Percentiles rank a stretch among this genome's conserved stretches.
Evolutionary conservation across 164 flowering plant species (phyloP).

Genomic region (Stephania cephalantha): DNA sequence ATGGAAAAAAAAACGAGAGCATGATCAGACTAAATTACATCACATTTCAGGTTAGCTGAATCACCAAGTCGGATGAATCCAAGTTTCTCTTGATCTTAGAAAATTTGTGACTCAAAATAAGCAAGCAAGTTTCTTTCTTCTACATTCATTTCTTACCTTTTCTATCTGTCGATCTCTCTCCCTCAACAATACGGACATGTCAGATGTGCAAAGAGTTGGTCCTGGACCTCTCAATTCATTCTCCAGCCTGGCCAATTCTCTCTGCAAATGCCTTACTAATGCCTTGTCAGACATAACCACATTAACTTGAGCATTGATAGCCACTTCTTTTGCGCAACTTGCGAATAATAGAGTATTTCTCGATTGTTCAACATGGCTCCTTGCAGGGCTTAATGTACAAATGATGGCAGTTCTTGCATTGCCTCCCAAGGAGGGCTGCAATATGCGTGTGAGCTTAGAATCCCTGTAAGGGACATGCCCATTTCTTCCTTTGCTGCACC

Average conservation of each 20-base stretch:
- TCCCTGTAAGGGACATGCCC: conserved; percentile 87
- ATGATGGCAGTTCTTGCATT: conserved; percentile 94
- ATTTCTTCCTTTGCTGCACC: conserved; percentile 77
- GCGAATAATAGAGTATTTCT: conserved; percentile 92
- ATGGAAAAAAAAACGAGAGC: background rate
- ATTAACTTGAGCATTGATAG: conserved; percentile 78
- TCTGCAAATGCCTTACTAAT: conserved; percentile 79
- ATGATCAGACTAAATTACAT: background rate
- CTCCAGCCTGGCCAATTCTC: conserved; percentile 72
- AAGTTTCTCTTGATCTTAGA: background rate
- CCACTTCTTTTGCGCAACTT: conserved; percentile 85
- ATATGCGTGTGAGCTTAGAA: conserved; percentile 92
- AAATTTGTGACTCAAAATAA: background rate
- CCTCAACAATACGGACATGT: conserved; percentile 40
- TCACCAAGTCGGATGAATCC: background rate
- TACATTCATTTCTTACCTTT: conserved; percentile 44
- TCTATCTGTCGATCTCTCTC: conserved; percentile 85
- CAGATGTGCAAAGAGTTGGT: conserved; percentile 23
- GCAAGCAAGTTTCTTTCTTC: conserved; percentile 2
- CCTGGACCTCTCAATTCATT: conserved; percentile 45
- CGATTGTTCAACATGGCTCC: conserved; percentile 85
- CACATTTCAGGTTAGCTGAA: background rate
- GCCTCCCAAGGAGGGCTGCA: conserved; percentile 85
- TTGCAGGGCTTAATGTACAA: conserved; percentile 93
- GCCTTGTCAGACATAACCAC: conserved; percentile 88